These are phyloP conservation scores for Leptodontidium sp. DNA, from an alignment of 2,329 filamentous ascomycete species.

Conservation along the genomic window DNA sequence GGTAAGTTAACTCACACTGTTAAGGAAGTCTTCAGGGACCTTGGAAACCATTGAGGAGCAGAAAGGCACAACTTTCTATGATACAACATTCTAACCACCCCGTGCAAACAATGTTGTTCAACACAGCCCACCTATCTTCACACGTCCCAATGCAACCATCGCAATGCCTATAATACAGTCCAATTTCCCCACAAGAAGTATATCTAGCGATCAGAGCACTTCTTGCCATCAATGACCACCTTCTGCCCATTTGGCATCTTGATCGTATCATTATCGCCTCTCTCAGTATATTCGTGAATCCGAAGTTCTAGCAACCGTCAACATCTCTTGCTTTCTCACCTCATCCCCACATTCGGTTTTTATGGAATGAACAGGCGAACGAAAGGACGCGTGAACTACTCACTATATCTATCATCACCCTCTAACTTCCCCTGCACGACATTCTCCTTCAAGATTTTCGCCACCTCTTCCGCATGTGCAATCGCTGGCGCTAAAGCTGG, in stretches of 20 bases:
- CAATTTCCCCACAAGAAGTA: not conserved
- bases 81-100: constrained; percentile 10
- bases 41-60: not conserved
- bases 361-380: not conserved
- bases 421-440: constrained; percentile 80
- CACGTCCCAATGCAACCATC: constrained; percentile 1
- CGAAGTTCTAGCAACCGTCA: constrained; percentile 68
- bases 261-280: constrained; percentile 91
- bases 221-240: constrained; percentile 47
- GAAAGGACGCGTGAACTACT: constrained; percentile 45
- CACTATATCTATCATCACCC: constrained; percentile 66
- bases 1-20: too few relatives aligned
- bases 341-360: not conserved
- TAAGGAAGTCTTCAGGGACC: too few relatives aligned
- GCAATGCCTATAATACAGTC: constrained; percentile 17
- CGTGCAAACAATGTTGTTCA: not conserved
- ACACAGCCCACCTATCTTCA: not conserved
- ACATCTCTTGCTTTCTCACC: not conserved
- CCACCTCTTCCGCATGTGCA: constrained; percentile 82
- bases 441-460: constrained; percentile 80
- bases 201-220: constrained; percentile 37
- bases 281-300: constrained; percentile 91
- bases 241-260: constrained; percentile 61
- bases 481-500: constrained; percentile 71
- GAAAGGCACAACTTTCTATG: not conserved